phyloP scores from a whole-genome alignment of 2,329 filamentous ascomycete species.

The Penicillium aurantiogriseum region DNA sequence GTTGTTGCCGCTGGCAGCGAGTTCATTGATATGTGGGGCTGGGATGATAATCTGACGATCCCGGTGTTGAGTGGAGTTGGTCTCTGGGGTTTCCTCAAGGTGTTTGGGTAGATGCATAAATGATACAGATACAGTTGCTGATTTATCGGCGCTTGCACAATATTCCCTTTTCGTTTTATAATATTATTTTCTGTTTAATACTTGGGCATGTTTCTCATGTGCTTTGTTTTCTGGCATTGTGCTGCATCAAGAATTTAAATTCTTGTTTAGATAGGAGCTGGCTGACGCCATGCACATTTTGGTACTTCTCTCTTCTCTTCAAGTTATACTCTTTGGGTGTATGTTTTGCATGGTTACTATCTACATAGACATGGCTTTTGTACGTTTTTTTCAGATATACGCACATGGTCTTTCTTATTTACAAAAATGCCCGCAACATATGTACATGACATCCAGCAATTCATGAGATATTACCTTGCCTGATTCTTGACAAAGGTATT shows the following conservation, averaged over 20 bases:
- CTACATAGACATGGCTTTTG: not conserved
- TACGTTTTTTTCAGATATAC: not conserved
- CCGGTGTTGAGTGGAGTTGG: conserved; percentile 85
- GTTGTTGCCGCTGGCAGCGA: conserved; percentile 85
- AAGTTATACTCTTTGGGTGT: not conserved
- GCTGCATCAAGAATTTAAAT: conserved; percentile 15
- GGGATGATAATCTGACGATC: conserved; percentile 98
- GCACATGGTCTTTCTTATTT: not conserved
- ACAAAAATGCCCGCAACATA: not conserved
- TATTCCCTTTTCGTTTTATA: not conserved
- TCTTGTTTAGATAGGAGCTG: conserved; percentile 10
- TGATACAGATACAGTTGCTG: not conserved
- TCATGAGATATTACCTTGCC: not conserved
- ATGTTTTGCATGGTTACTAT: not conserved
- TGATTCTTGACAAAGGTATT: not conserved
- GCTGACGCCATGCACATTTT: not conserved
- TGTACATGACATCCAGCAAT: not conserved
- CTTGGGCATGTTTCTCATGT: conserved; percentile 4
- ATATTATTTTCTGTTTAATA: conserved; percentile 9
- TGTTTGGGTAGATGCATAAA: conserved; percentile 60
- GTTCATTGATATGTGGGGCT: conserved; percentile 84
- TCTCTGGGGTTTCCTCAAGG: conserved; percentile 85
- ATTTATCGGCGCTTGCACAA: conserved; percentile 4
- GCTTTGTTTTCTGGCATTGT: conserved; percentile 12
- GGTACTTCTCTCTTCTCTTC: conserved; percentile 4